Evolutionary conservation across 805 yeast species (phyloP), one percentile per base, ranked within the genome.

Genomic region (Citeromyces matritensis): DNA sequence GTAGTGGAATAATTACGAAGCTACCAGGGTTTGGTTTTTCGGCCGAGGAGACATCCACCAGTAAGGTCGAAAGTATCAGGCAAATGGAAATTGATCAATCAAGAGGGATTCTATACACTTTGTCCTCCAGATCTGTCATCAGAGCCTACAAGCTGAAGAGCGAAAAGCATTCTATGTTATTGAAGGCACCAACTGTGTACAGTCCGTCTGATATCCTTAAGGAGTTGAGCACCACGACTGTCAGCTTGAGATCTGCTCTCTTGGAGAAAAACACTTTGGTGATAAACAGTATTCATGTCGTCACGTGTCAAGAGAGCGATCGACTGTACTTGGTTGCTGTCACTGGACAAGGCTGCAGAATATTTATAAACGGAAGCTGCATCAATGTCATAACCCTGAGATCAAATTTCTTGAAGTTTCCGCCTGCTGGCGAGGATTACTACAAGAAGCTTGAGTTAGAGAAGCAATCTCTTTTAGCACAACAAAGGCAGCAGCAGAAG

Each of bases 321-420:
- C 74, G 75, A 32, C 57, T 83, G 15, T 83, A 72, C 45, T 55
- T 85, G 33, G 73, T 85, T 31, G 94, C 93, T 0, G 63, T 81
- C 10, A 82, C 95, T 0, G 62, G 72, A 30, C 78, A 74, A 38
- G 95, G 96, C n/a, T 80, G 82, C 41, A 68, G 96, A 41, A 58
- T 85, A 15, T 75, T 70, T 37, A 50, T 76, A 31, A 68, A 73
- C 39, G 71, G 81, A 28, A 39, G 63, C 44, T 38, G 56, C 34
- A 33, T 36, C 45, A 47, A 55, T 44, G 39, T 55, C 31, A 34
- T 53, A n/a, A 39, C 53, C 0, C 31, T 44, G 34, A 40, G 53
- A 32, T 55, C 70, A 33, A 46, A 56, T 41, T 41, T 49, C 44
- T 58, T 58, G 11, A 55, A 66, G 23, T 63, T 60, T 36, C 71